phyloP scores from a whole-genome alignment of 441 rosid species.

The Lepidium campestre region DNA sequence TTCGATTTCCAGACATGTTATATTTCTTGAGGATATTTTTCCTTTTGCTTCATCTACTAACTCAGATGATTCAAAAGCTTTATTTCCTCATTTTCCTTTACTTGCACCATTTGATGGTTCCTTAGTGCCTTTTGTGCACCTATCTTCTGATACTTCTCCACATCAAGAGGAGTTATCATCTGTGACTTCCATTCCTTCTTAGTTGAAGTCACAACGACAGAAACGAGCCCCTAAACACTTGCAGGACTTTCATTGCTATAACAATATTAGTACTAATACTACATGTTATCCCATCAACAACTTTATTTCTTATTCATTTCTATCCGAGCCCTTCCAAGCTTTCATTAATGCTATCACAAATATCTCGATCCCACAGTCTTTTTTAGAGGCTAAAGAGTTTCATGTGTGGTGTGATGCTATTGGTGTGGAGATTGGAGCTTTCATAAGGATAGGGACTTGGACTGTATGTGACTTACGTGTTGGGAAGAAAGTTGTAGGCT shows the following conservation, averaged over 20 bases:
- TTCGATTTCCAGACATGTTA: background rate
- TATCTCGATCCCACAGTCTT: too few species aligned
- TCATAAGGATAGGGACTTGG: too few species aligned
- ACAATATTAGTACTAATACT: background rate
- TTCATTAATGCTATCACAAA: background rate
- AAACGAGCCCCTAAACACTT: background rate
- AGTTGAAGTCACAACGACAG: background rate
- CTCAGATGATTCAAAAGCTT: background rate
- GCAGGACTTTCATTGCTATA: background rate
- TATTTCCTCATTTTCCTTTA: background rate
- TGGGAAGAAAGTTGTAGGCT: too few species aligned
- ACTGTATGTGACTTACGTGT: too few species aligned
- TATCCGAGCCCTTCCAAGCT: background rate
- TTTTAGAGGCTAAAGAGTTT: too few species aligned
- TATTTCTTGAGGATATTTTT: background rate
- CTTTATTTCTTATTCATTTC: background rate
- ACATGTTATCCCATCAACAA: background rate
- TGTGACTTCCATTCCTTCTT: background rate
- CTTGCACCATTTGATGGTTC: background rate
- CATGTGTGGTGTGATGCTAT: too few species aligned
- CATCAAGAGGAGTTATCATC: background rate
- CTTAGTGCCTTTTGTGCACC: background rate
- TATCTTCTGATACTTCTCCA: background rate
- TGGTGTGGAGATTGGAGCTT: too few species aligned
- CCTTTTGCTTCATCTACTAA: background rate